phyloP scores from a whole-genome alignment of 495 filamentous ascomycete species.

The Corynascus novoguineensis region DNA sequence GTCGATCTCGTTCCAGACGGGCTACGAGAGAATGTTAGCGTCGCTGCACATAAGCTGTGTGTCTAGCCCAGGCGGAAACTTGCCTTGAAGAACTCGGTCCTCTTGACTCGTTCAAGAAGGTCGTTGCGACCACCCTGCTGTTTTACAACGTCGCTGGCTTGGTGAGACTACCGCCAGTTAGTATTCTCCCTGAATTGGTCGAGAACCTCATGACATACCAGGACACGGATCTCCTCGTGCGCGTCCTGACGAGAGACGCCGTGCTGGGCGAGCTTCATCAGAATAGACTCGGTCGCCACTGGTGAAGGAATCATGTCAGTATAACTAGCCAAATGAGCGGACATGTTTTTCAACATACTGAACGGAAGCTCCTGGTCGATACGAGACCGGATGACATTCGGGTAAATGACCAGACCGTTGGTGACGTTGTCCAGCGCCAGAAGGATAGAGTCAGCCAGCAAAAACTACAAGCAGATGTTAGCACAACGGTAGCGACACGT shows the following conservation, averaged over 20 bases:
- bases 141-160: slow-evolving; percentile 79
- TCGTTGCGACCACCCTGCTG: slow-evolving; percentile 71
- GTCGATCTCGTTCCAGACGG: slow-evolving; percentile 73
- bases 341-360: slow-evolving; percentile 31
- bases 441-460: slow-evolving; percentile 76
- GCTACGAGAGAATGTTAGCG: slow-evolving; percentile 21
- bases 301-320: not conserved
- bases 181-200: not conserved
- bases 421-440: slow-evolving; percentile 78
- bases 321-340: not conserved
- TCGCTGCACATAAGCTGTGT: not conserved
- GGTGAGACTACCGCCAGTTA: slow-evolving; percentile 49
- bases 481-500: not conserved
- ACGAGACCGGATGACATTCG: slow-evolving; percentile 62
- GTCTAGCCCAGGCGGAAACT: not conserved
- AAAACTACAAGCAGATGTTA: slow-evolving; percentile 44
- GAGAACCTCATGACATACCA: slow-evolving; percentile 32
- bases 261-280: slow-evolving; percentile 76
- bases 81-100: slow-evolving; percentile 64
- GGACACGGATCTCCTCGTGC: slow-evolving; percentile 85
- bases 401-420: slow-evolving; percentile 81
- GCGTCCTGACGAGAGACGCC: slow-evolving; percentile 81
- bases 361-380: slow-evolving; percentile 81
- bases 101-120: slow-evolving; percentile 73
- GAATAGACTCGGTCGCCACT: slow-evolving; percentile 76